Percentiles rank a stretch among this genome's conserved stretches.
These are phyloP conservation scores for Angomonas ambiguus DNA, from an alignment of 208 protist species.

Conservation along the genomic window DNA sequence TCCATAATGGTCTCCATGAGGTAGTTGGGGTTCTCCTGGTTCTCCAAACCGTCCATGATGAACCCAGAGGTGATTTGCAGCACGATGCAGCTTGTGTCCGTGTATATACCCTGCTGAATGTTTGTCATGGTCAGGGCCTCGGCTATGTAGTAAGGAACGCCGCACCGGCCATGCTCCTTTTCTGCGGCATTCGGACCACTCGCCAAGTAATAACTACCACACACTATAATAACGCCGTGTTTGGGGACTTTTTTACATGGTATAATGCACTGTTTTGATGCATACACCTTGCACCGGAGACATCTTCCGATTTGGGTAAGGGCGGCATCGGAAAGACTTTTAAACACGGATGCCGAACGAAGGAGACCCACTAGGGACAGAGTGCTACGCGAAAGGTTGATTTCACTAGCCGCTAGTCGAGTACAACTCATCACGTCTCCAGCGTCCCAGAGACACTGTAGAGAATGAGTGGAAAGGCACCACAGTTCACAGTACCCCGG, in stretches of 20 bases:
- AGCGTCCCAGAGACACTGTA: slow-evolving; percentile 27
- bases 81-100: slow-evolving; percentile 23
- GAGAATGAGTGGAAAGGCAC: slow-evolving; percentile 20
- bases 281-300: slow-evolving; percentile 33
- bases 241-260: slow-evolving; percentile 3
- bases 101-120: slow-evolving; percentile 14
- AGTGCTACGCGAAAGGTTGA: slow-evolving; percentile 6
- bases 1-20: slow-evolving; percentile 26
- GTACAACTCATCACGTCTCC: slow-evolving; percentile 27
- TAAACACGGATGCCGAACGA: slow-evolving; percentile 35
- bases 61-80: slow-evolving; percentile 10
- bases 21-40: neutral
- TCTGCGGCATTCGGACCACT: neutral
- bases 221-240: slow-evolving; percentile 3
- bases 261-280: slow-evolving; percentile 18
- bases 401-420: slow-evolving; percentile 17
- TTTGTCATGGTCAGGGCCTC: slow-evolving; percentile 23
- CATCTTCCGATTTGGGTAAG: slow-evolving; percentile 24
- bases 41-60: slow-evolving; percentile 20
- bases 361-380: slow-evolving; percentile 22
- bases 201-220: neutral
- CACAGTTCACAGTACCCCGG: slow-evolving; percentile 54
- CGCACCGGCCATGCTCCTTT: slow-evolving; percentile 8
- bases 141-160: slow-evolving; percentile 20
- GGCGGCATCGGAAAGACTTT: slow-evolving; percentile 21